Base-by-base conservation (phyloP, 75 land plant species). In the Larix kaempferi region DNA sequence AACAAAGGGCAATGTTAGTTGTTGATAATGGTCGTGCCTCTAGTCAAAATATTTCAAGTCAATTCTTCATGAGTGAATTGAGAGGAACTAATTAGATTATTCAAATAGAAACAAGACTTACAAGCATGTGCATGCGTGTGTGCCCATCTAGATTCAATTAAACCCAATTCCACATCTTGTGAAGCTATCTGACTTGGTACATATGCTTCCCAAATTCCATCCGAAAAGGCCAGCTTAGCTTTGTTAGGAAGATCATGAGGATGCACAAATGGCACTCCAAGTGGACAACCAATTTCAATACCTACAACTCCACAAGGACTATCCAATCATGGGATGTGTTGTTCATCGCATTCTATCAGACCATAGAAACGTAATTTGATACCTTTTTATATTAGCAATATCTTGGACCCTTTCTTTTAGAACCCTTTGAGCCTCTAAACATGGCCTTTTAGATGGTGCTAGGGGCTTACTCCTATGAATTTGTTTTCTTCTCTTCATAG, bases 181-280 rank as follows among this genome's bases (percentile, higher is more conserved):
- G 90, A 84, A 11, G 88, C 85, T 65, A 93, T 82, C 96, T 94
- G 93, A 76, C 98, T 94, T 78, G 96, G 98, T 76, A 93, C 96
- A 86, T 93, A 95, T 19, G 98, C 96, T 86, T n/a, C n/a, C n/a
- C n/a, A n/a, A n/a, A n/a, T n/a, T n/a, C n/a, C n/a, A n/a, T 95
- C 98, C 67, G 93, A 88, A 77, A 93, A 95, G 19, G 89, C 92
- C 33, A 89, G 84, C 78, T 95, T 95, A 56, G 98, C 93, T 75
- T 95, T 95, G 58, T 95, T 95, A 14, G 98, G 98, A 26, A 95
- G 89, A 77, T 95, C 98, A 84, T 95, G 98, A 21, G 96, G 98
- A 78, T 95, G 98, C 60, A 95, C 98, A 82, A 95, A 93, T 15
- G 98, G 98, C 21, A 95, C 98, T 23, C 98, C 95, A 15, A 85